These are phyloP conservation scores for Saccharum hybrid DNA, from an alignment of 202 grass and related monocot species.

Conservation along the genomic window DNA sequence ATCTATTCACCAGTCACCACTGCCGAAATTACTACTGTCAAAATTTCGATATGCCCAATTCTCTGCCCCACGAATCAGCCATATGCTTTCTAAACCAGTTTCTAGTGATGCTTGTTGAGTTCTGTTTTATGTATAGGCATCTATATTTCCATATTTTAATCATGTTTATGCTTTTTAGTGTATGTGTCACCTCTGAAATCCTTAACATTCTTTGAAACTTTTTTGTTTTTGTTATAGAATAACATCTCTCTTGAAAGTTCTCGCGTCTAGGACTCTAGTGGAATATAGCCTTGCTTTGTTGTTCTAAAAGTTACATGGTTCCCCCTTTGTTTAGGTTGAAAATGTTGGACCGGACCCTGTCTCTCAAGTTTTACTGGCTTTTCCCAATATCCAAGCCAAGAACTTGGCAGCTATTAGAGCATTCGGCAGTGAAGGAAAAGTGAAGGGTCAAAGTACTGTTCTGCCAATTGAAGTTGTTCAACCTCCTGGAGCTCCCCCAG, in stretches of 20 bases:
- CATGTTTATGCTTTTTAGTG: background rate
- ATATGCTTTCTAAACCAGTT: background rate
- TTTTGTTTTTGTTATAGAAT: background rate
- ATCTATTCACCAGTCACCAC: background rate
- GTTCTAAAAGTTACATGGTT: background rate
- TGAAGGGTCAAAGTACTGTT: slow-evolving; percentile 53
- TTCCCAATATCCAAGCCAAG: slow-evolving; percentile 79
- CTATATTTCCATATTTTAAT: background rate
- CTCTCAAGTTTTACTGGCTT: slow-evolving; percentile 83
- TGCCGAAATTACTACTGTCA: background rate
- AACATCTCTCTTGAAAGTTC: background rate
- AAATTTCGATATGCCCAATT: background rate
- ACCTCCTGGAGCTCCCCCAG: slow-evolving; percentile 66
- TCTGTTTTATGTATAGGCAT: background rate
- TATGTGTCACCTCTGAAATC: background rate
- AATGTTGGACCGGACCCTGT: slow-evolving; percentile 68
- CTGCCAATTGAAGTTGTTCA: slow-evolving; percentile 71
- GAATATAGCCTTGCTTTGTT: slow-evolving; percentile 8
- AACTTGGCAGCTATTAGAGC: slow-evolving; percentile 85
- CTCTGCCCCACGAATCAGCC: background rate
- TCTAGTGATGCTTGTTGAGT: background rate
- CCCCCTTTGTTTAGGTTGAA: slow-evolving; percentile 60
- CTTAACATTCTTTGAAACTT: background rate
- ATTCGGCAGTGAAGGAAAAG: slow-evolving; percentile 74
- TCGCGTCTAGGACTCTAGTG: background rate